A percentile compares a stretch with the other conserved stretches of the same genome.
Evolutionary conservation across 164 flowering plant genomes (phyloP).

Genomic region (Sedum album): DNA sequence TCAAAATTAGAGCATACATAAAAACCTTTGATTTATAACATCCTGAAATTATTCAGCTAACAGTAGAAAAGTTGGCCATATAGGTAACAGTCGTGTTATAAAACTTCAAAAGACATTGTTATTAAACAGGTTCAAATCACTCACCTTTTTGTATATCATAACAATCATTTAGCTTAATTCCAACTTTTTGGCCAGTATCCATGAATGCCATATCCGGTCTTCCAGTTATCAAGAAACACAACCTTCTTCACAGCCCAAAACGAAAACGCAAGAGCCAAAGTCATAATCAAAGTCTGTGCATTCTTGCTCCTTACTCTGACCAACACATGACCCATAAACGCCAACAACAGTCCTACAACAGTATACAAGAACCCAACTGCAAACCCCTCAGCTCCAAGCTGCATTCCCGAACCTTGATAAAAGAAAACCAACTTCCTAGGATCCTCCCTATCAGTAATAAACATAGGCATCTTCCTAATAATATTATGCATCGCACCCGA

Average conservation of each 20-base stretch:
- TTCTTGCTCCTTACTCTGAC: constrained; percentile 41
- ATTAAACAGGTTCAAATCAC: neutral
- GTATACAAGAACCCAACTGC: too few relatives aligned
- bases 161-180: constrained; percentile 20
- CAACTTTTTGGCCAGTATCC: constrained; percentile 80
- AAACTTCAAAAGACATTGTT: neutral
- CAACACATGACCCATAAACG: constrained; percentile 52
- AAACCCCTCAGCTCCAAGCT: too few relatives aligned
- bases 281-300: too few relatives aligned
- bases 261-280: too few relatives aligned
- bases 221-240: constrained; percentile 90
- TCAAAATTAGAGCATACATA: neutral
- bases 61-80: neutral
- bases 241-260: too few relatives aligned
- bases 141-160: neutral
- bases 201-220: constrained; percentile 90
- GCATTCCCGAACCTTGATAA: too few relatives aligned
- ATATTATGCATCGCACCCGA: constrained; percentile 90
- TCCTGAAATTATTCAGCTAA: neutral
- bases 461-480: too few relatives aligned
- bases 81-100: neutral
- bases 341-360: constrained; percentile 67
- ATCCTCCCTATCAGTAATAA: too few relatives aligned
- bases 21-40: neutral
- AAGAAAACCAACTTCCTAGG: too few relatives aligned